These are phyloP conservation scores for Allantophomopsis lycopodina DNA, from an alignment of 2,329 filamentous ascomycete species.

Conservation along the genomic window DNA sequence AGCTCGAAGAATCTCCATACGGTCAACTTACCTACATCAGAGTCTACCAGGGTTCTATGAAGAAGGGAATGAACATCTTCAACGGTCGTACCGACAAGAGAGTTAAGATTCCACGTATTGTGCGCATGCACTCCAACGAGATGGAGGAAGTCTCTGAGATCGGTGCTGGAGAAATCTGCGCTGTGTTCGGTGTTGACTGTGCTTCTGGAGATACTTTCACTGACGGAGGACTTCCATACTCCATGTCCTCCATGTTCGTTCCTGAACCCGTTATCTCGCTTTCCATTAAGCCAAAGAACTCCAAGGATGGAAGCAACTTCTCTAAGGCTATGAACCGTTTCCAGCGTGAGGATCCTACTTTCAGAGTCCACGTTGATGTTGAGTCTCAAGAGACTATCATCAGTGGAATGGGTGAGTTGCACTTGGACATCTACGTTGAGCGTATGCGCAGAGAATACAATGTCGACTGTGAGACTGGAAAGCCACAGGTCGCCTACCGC, in stretches of 20 bases:
- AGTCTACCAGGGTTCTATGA: conserved; percentile 87
- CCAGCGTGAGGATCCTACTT: conserved; percentile 95
- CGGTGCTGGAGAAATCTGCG: conserved; percentile 93
- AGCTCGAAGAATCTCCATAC: conserved; percentile 97
- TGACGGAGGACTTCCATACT: conserved; percentile 81
- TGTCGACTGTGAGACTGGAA: conserved; percentile 88
- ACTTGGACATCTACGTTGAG: conserved; percentile 95
- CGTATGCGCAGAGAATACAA: conserved; percentile 94
- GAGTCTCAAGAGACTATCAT: conserved; percentile 97
- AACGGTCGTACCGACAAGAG: conserved; percentile 93
- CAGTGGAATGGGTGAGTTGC: conserved; percentile 94
- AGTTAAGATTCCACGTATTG: conserved; percentile 91
- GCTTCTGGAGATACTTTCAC: conserved; percentile 97
- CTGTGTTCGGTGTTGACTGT: conserved; percentile 95
- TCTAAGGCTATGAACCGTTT: conserved; percentile 98
- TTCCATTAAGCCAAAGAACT: conserved; percentile 91
- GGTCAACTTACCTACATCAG: conserved; percentile 97
- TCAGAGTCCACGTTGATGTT: conserved; percentile 81
- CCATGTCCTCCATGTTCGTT: conserved; percentile 96
- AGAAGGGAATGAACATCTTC: conserved; percentile 80
- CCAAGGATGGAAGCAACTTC: conserved; percentile 85
- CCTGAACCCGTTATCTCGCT: conserved; percentile 97
- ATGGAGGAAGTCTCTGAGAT: conserved; percentile 95
- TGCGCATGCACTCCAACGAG: conserved; percentile 98
- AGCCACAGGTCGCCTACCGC: conserved; percentile 92